These are phyloP conservation scores for Oryza meridionalis DNA, from an alignment of 176 grass and related monocot species.

Conservation along the genomic window DNA sequence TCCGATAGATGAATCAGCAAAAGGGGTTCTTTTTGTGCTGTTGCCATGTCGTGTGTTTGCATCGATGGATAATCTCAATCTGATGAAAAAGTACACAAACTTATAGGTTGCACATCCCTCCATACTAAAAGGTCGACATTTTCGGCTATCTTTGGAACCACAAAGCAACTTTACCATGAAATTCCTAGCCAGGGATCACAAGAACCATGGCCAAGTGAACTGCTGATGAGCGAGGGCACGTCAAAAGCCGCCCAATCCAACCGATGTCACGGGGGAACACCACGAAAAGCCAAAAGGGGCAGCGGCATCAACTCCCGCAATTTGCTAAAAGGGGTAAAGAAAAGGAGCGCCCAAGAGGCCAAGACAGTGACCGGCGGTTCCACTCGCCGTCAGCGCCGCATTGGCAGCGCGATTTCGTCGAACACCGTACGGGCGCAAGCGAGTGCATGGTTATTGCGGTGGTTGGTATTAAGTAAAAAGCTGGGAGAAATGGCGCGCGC, in stretches of 20 bases:
- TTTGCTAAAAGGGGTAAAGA: slow-evolving; percentile 43
- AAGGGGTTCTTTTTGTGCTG: neutral
- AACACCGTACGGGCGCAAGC: slow-evolving; percentile 11
- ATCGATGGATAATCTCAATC: neutral
- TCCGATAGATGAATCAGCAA: neutral
- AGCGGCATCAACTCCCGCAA: slow-evolving; percentile 32
- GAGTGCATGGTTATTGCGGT: neutral
- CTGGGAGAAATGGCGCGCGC: neutral
- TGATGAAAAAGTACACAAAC: neutral
- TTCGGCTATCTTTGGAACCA: neutral
- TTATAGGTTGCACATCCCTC: neutral
- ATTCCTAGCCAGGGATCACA: slow-evolving; percentile 56
- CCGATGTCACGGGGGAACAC: slow-evolving; percentile 41
- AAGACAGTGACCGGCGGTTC: neutral
- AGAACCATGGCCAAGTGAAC: slow-evolving; percentile 36
- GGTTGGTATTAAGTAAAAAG: neutral
- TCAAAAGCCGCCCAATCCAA: slow-evolving; percentile 51
- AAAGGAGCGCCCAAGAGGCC: neutral
- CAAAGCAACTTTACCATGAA: slow-evolving; percentile 17
- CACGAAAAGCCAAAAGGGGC: slow-evolving; percentile 23
- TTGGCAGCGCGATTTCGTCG: slow-evolving; percentile 16
- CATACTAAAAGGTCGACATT: neutral
- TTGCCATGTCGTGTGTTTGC: neutral
- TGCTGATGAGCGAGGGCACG: slow-evolving; percentile 38
- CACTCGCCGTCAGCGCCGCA: neutral